Base-by-base conservation (phyloP, 257 asterid species). In the Solanum piurae region DNA sequence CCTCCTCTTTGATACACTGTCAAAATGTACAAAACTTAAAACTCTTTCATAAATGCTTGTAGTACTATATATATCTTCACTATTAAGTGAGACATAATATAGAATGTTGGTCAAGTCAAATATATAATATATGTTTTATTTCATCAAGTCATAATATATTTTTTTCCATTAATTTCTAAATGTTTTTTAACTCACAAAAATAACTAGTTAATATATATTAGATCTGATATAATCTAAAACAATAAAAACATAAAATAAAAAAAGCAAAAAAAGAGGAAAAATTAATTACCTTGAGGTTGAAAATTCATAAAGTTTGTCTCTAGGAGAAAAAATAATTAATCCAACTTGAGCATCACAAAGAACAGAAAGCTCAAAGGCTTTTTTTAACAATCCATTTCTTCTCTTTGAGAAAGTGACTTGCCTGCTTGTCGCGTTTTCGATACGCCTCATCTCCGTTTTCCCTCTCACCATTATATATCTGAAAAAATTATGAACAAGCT, bases 391-490 rank as follows among this genome's bases (percentile, higher is more conserved):
- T 16, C 98, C 98, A 91, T 93, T 95, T 91, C 98, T 86, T 83
- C 99, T 92, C 95, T 96, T 96, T 5, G 99, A 96, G 95, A 95
- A 95, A 88, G 99, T 95, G 9, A 95, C 98, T 89, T 96, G 98
- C 84, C 99, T 88, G 92, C 98, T 95, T 9, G 98, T 94, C 9
- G 96, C 95, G 94, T 95, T 94, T 86, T 95, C 99, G 69, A 96
- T 96, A 77, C 97, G 98, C 95, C 94, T 90, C 98, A 96, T 95
- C 94, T 93, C 94, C 62, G 98, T 96, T 90, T 96, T 96, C 21
- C 99, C 99, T 87, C 99, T 86, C 89, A 93, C 99, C 99, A 96
- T 96, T 71, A 85, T 31, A 16, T 7, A 88, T 83, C 85, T 75
- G 21, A 21, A 75, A 75, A 73, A 36, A 62, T 9, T n/a, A 74